Base-by-base conservation (phyloP, 768 basidiomycete species). In the Pulveroboletus sp. region DNA sequence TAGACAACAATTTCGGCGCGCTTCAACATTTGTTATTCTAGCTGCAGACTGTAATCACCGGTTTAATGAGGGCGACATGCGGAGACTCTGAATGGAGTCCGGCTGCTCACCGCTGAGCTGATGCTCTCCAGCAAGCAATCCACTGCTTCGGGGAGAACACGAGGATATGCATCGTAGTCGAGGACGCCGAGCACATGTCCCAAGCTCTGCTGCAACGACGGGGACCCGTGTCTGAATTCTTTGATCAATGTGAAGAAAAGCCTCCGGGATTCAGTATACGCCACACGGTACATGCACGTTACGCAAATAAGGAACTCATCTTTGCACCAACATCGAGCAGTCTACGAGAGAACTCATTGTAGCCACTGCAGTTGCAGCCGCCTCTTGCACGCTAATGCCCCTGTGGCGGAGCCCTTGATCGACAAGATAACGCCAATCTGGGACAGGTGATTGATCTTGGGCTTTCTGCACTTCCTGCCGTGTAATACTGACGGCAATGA, bases 371-470 rank as follows among this genome's bases (percentile, higher is more conserved):
- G 63, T 66, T 11, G 91, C 86, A 31, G 86, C 89, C 8, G 85
- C 82, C 57, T 88, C 82, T 68, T 94, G 94, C 3, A 88, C 88
- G 14, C 67, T 60, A 2, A 64, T 58, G 39, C 70, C 78, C 52
- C 82, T 74, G 62, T 89, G 83, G 67, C 84, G 87, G 51, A 94
- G 71, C 15, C 84, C 81, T 47, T 77, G 71, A 59, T 93, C 84
- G 35, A 93, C 68, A 37, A 95, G 70, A 37, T 76, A 71, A 47
- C 74, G 72, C 91, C 91, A 94, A 51, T 75, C 68, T 4, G 81
- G 77, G 14, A 78, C 73, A 35, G 73, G 69, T 11, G 78, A 71
- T 37, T 62, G 59, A 21, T 71, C 55, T 43, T 70, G 61, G 12
- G 70, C 53, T 18, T 50, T 50, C n/a, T 70, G 67, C 49, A 79